Evolutionary conservation across 257 asterid genomes (phyloP), one percentile per base, ranked within the genome.

Genomic region (Oldenlandia corymbosa): DNA sequence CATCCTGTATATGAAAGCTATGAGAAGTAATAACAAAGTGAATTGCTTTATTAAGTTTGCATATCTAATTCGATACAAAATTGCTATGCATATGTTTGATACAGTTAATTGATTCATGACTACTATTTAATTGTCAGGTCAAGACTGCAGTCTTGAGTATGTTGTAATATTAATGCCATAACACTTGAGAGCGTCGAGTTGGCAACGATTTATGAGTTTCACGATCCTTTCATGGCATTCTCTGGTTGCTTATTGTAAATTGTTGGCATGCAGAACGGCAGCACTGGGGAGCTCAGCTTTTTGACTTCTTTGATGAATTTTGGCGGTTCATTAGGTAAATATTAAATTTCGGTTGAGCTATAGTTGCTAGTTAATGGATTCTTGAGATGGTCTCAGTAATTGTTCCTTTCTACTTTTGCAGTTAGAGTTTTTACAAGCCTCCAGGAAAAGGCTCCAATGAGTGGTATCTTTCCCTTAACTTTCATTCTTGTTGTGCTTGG

Each of bases 211-310:
- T 34, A 42, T 24, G 7, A 17, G n/a, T 50, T 43, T n/a, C 26
- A 46, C 20, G 16, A 42, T 5, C 12, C 14, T 4, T 42, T 17
- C 16, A 32, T 24, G 41, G 42, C 34, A 43, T 20, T 62, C 68
- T 27, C 52, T 45, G 10, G 63, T 61, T 70, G 39, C 78, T 69
- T 49, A 65, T 69, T 65, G 14, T 20, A 41, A 21, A 51, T 65
- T 72, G 53, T 58, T 73, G 20, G 67, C 68, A 72, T 67, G 80
- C 95, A 92, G 99, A 84, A 83, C 73, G 86, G 83, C 72, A 83
- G 99, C 68, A 92, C 99, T 0, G 99, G 99, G 67, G 95, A 92
- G 80, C 95, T 92, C 64, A 92, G 99, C 84, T 85, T 87, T 63
- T 71, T 92, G 71, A 92, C 99, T 36, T 87, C 87, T 32, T 78